These are phyloP conservation scores for Westerdykella aurantiaca DNA, from an alignment of 2,329 filamentous ascomycete species.

Conservation along the genomic window DNA sequence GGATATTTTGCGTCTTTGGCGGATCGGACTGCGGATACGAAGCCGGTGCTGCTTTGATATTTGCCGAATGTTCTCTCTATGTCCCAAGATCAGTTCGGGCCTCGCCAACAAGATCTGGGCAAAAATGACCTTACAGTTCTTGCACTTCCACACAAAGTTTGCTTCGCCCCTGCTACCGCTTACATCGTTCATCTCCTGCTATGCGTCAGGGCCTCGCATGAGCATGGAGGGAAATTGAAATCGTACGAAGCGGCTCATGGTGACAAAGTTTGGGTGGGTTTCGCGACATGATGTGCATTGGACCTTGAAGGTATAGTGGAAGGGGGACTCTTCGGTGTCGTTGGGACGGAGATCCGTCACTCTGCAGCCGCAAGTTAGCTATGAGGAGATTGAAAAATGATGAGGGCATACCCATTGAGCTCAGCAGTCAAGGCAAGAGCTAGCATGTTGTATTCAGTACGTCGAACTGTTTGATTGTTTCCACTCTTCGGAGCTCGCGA, in stretches of 20 bases:
- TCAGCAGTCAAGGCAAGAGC: slow-evolving; percentile 37
- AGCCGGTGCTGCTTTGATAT: slow-evolving; percentile 67
- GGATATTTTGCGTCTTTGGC: slow-evolving; percentile 68
- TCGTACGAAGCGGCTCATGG: slow-evolving; percentile 81
- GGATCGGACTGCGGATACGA: slow-evolving; percentile 67
- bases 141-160: slow-evolving; percentile 99
- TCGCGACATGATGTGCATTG: slow-evolving; percentile 98
- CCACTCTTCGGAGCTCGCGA: too few relatives aligned
- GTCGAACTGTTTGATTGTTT: slow-evolving; percentile 3
- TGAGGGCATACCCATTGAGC: slow-evolving; percentile 26
- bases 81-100: slow-evolving; percentile 5
- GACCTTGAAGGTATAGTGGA: slow-evolving; percentile 97
- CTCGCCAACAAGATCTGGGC: slow-evolving; percentile 4
- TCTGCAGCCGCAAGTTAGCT: slow-evolving; percentile 43
- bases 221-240: background rate
- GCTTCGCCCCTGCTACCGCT: slow-evolving; percentile 91
- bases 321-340: slow-evolving; percentile 75
- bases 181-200: slow-evolving; percentile 79
- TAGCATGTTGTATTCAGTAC: slow-evolving; percentile 21
- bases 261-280: slow-evolving; percentile 78
- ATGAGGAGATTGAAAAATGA: background rate
- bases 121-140: slow-evolving; percentile 78
- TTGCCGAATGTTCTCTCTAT: slow-evolving; percentile 78
- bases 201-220: slow-evolving; percentile 1
- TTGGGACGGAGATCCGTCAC: slow-evolving; percentile 84